phyloP scores from a whole-genome alignment of 2,329 filamentous ascomycete genomes.

The Calonectria pteridis region DNA sequence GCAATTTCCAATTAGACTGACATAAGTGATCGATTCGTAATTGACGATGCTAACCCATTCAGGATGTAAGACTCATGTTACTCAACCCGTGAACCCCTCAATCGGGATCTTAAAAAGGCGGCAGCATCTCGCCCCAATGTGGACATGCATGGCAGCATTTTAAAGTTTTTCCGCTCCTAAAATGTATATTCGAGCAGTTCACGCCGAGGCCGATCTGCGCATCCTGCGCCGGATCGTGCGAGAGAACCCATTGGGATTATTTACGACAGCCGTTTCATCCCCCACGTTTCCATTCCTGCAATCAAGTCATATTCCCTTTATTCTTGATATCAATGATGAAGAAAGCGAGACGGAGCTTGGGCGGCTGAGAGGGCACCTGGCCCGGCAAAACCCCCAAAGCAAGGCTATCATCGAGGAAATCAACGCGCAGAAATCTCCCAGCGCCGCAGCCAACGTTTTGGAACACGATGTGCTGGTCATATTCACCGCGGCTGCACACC shows the following conservation, averaged over 20 bases:
- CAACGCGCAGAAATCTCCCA: constrained; percentile 15
- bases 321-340: constrained; percentile 64
- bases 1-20: neutral
- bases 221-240: constrained; percentile 68
- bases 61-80: neutral
- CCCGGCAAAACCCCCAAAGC: constrained; percentile 72
- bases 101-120: neutral
- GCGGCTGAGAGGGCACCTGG: constrained; percentile 71
- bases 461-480: constrained; percentile 71
- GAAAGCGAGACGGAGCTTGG: constrained; percentile 54
- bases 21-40: neutral
- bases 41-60: neutral
- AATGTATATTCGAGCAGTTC: constrained; percentile 70
- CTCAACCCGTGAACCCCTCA: too few species aligned
- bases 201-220: constrained; percentile 64
- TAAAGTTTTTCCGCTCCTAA: neutral
- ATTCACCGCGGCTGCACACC: constrained; percentile 69
- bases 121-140: neutral
- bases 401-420: constrained; percentile 68
- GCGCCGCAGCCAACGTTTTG: constrained; percentile 44
- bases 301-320: constrained; percentile 70
- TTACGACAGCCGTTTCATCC: constrained; percentile 72
- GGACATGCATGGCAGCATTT: neutral
- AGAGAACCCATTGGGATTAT: constrained; percentile 70
- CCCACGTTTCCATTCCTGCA: constrained; percentile 63